Evolutionary conservation across 78 protist genomes (phyloP).

Genomic region (Isochrysis galbana): DNA sequence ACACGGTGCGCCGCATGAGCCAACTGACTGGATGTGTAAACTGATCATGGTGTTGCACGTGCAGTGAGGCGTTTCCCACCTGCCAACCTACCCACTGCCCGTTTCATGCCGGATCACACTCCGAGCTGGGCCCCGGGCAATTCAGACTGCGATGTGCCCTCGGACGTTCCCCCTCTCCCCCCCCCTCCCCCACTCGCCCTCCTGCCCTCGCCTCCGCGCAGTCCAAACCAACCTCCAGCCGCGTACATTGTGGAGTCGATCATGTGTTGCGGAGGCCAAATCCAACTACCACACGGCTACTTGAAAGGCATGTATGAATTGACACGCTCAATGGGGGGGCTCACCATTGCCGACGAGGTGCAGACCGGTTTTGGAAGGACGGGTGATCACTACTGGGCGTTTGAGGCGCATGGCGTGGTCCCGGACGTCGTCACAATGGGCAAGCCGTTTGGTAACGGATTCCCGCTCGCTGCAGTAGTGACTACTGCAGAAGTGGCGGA

Average conservation of each 20-base stretch:
- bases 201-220: too few species aligned
- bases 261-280: constrained; percentile 64
- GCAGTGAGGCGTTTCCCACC: too few species aligned
- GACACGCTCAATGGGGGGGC: constrained; percentile 64
- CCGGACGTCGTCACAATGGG: constrained; percentile 79
- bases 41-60: too few species aligned
- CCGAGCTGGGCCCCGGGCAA: too few species aligned
- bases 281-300: constrained; percentile 58
- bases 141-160: too few species aligned
- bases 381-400: constrained; percentile 73
- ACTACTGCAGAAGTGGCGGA: constrained; percentile 46
- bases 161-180: too few species aligned
- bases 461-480: constrained; percentile 76
- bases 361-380: constrained; percentile 79
- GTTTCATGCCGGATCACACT: too few species aligned
- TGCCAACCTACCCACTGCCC: too few species aligned
- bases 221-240: too few species aligned
- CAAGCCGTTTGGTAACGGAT: constrained; percentile 82
- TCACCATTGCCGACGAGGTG: constrained; percentile 83
- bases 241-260: constrained; percentile 16
- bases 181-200: too few species aligned
- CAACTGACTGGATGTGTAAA: too few species aligned
- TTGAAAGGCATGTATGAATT: constrained; percentile 31
- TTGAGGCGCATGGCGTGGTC: constrained; percentile 41
- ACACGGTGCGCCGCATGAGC: too few species aligned